Evolutionary conservation across 2,329 filamentous ascomycete genomes (phyloP).

Genomic region (Aspergillus caelatus): DNA sequence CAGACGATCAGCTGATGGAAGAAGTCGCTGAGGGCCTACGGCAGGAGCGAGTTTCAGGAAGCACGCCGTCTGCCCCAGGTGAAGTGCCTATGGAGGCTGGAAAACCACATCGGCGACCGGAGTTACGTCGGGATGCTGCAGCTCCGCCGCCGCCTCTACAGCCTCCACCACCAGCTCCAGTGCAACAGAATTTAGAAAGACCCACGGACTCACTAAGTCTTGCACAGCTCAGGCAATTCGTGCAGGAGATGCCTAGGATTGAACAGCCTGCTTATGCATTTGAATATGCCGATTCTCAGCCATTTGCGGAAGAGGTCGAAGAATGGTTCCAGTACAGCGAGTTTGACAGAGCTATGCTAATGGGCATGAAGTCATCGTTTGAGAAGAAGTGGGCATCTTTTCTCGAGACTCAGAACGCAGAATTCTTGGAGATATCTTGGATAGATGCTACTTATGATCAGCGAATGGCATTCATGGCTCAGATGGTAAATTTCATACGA

Average conservation of each 20-base stretch:
- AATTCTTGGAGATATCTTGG: conserved; percentile 61
- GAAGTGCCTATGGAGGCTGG: conserved; percentile 18
- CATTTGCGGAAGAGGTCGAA: conserved; percentile 85
- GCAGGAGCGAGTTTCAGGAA: conserved; percentile 34
- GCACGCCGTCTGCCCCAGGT: conserved; percentile 13
- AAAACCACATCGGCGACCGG: conserved; percentile 33
- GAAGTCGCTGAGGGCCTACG: conserved; percentile 43
- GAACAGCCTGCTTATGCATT: conserved; percentile 84
- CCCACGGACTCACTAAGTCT: conserved; percentile 73
- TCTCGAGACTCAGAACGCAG: conserved; percentile 36
- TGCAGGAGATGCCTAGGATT: conserved; percentile 70
- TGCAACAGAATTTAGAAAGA: conserved; percentile 39
- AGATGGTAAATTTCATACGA: conserved; percentile 40
- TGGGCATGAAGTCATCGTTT: conserved; percentile 75
- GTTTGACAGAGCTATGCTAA: conserved; percentile 78
- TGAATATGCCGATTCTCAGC: conserved; percentile 71
- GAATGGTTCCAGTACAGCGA: conserved; percentile 97
- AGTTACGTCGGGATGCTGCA: conserved; percentile 39
- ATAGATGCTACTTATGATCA: conserved; percentile 62
- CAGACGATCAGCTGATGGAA: conserved; percentile 48
- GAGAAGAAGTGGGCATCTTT: conserved; percentile 72
- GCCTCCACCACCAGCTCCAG: conserved; percentile 50
- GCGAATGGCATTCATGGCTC: conserved; percentile 44
- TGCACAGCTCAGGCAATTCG: conserved; percentile 71
- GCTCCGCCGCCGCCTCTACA: conserved; percentile 48